Evolutionary conservation across 177 flowering plant genomes (phyloP).

Genomic region (Vitis hybrid): DNA sequence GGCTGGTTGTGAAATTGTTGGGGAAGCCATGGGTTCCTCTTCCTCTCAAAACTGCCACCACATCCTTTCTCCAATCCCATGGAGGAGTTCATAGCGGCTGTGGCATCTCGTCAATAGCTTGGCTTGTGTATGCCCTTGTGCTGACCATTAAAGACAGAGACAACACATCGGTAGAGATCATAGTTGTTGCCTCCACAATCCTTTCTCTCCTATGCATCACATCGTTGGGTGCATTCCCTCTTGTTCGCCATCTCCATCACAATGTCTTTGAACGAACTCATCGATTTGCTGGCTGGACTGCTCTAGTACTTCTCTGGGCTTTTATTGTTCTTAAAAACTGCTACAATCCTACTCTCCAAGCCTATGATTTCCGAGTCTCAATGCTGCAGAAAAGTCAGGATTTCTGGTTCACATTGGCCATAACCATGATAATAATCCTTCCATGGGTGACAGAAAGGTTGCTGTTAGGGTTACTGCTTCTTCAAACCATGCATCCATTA

Average conservation of each 20-base stretch:
- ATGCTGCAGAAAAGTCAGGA: no score
- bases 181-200: conserved; percentile 26
- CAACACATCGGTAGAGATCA: conserved; percentile 27
- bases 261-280: conserved; percentile 12
- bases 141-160: conserved; percentile 26
- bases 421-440: conserved; percentile 30
- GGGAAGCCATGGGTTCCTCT: conserved; percentile 34
- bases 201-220: conserved; percentile 33
- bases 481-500: conserved; percentile 36
- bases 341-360: no score
- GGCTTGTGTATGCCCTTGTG: conserved; percentile 33
- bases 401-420: conserved; percentile 20
- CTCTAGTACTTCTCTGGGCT: no score
- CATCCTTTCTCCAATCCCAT: conserved; percentile 36
- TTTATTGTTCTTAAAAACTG: no score
- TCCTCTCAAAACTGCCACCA: conserved; percentile 25
- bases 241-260: conserved; percentile 46
- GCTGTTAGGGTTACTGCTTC: conserved; percentile 25
- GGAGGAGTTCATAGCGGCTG: conserved; percentile 45
- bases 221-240: conserved; percentile 37
- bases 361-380: no score
- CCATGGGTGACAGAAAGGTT: conserved; percentile 41
- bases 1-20: not conserved
- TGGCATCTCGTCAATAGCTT: conserved; percentile 36
- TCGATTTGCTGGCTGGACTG: no score